A percentile compares a stretch with the other conserved stretches of the same genome.
phyloP scores from a whole-genome alignment of 495 filamentous ascomycete species.

The Podospora appendiculata region DNA sequence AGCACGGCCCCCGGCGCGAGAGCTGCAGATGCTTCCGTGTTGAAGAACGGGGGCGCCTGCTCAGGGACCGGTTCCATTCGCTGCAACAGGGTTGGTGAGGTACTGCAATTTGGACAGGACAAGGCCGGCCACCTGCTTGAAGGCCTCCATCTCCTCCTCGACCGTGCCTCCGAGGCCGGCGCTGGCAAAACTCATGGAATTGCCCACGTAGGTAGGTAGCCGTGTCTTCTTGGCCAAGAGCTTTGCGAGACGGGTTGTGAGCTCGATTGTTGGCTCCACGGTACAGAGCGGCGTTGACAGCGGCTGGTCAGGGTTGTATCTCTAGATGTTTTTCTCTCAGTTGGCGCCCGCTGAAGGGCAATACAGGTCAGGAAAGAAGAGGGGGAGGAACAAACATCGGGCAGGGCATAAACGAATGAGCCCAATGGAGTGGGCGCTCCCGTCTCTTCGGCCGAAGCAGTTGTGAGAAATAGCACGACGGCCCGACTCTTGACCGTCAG shows the following conservation, averaged over 20 bases:
- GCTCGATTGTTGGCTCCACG: slow-evolving; percentile 68
- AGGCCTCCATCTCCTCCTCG: slow-evolving; percentile 93
- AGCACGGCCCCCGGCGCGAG: no score
- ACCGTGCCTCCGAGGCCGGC: slow-evolving; percentile 63
- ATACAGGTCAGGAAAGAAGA: background rate
- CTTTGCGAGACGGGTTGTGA: slow-evolving; percentile 76
- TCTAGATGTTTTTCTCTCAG: slow-evolving; percentile 27
- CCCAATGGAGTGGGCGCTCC: slow-evolving; percentile 50
- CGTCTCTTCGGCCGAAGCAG: slow-evolving; percentile 53
- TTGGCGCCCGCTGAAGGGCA: background rate
- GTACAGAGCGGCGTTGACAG: slow-evolving; percentile 76
- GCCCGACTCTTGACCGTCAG: slow-evolving; percentile 61
- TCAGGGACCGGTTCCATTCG: slow-evolving; percentile 5
- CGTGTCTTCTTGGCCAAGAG: slow-evolving; percentile 62
- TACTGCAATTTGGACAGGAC: slow-evolving; percentile 51
- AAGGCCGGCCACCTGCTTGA: slow-evolving; percentile 62
- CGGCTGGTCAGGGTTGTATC: slow-evolving; percentile 48
- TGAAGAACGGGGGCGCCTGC: background rate
- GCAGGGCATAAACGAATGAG: slow-evolving; percentile 88
- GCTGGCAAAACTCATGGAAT: slow-evolving; percentile 60
- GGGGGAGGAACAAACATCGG: slow-evolving; percentile 54
- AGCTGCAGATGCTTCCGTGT: no score
- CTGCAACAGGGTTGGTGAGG: slow-evolving; percentile 1
- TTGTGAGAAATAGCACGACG: slow-evolving; percentile 69
- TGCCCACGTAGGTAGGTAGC: slow-evolving; percentile 77